Evolutionary conservation across 768 basidiomycete species (phyloP), one percentile per base, ranked within the genome.

Genomic region (Termitomyces sp.): DNA sequence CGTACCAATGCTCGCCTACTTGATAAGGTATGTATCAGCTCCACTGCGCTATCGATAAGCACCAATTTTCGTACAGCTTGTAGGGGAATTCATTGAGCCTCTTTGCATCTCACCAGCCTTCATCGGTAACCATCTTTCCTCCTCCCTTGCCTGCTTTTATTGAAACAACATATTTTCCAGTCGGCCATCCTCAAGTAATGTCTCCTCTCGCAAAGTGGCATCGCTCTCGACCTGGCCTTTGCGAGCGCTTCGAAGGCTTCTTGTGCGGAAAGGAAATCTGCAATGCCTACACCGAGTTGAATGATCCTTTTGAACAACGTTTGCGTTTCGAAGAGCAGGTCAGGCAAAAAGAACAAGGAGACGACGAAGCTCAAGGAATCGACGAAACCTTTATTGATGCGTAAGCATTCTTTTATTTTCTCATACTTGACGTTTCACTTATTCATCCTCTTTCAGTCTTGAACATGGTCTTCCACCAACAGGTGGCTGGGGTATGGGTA

Each of bases 121-220:
- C 81, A 98, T 99, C 64, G 87, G 90, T 88, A 64, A n/a, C n/a
- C 48, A 79, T 56, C 30, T 20, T 44, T 54, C 18, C 32, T 18
- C n/a, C 6, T 2, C 9, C n/a, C 13, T 6, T 59, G 2, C 30
- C 57, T 64, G 35, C 67, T 28, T 18, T 53, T 24, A 18, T 32
- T 57, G 10, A 53, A 18, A 1, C 6, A 0, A 28, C 26, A 16
- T 40, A 10, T 22, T 14, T 42, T 28, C 9, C 63, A 89, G 94
- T 96, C 61, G 97, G 97, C 32, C 97, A 98, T 75, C 97, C 97
- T 16, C 95, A 98, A 77, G 93, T 98, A 63, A 99, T 99, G 97
- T 98, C 96, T 0, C 97, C 97, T 3, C 86, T 99, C 36, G 97
- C 97, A 72, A 99, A 99, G 78, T 92, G 90, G 84, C 95, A 98